Evolutionary conservation across 345 rosid genomes (phyloP).

Genomic region (Gossypium rotundifolium): DNA sequence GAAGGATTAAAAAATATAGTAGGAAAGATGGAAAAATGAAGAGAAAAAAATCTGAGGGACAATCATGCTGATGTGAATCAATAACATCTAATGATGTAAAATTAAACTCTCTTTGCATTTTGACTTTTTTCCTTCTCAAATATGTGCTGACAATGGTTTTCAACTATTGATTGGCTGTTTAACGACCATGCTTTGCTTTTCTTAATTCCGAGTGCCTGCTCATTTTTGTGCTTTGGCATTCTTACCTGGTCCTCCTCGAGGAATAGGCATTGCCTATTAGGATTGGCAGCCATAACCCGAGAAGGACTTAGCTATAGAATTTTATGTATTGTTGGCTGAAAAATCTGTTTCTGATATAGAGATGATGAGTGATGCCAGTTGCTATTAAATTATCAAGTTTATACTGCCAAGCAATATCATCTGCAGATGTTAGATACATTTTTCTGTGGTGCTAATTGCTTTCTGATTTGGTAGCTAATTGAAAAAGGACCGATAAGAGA

Average conservation of each 20-base stretch:
- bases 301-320: neutral
- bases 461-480: conserved; percentile 33
- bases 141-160: neutral
- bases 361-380: neutral
- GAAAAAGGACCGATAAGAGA: conserved; percentile 62
- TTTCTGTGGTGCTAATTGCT: neutral
- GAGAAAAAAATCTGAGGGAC: neutral
- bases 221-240: neutral
- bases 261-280: too few species aligned
- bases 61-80: neutral
- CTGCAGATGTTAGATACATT: neutral
- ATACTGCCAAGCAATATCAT: neutral
- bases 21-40: too few species aligned
- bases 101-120: neutral
- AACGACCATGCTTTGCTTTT: neutral
- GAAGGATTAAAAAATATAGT: too few species aligned
- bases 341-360: neutral
- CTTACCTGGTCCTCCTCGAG: neutral
- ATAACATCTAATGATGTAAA: neutral
- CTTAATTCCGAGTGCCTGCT: neutral
- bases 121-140: neutral
- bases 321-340: neutral
- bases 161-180: neutral
- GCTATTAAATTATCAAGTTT: neutral
- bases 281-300: neutral